phyloP scores from a whole-genome alignment of 106 monocot genomes.

The Acorus gramineus region DNA sequence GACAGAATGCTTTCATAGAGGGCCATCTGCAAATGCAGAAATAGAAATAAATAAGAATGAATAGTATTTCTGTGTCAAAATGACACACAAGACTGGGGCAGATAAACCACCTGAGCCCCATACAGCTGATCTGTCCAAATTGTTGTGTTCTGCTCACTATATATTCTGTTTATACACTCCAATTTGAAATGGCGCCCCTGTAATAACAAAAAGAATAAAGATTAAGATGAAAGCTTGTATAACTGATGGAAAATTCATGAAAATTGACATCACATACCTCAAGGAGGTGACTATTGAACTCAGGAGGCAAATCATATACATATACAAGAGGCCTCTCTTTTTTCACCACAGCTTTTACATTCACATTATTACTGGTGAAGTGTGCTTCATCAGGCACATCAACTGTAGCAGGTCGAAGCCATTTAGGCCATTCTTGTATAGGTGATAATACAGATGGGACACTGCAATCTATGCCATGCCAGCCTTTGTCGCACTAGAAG shows the following conservation, averaged over 20 bases:
- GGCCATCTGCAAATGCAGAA: constrained; percentile 45
- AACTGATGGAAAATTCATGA: no score
- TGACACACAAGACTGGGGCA: no score
- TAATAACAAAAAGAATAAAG: constrained; percentile 4
- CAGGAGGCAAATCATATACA: constrained; percentile 92
- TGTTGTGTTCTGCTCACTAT: constrained; percentile 64
- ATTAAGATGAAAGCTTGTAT: not conserved
- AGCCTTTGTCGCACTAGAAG: constrained; percentile 65
- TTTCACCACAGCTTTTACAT: constrained; percentile 34
- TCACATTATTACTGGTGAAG: constrained; percentile 10
- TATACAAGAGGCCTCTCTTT: constrained; percentile 94
- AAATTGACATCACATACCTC: constrained; percentile 27
- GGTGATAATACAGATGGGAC: constrained; percentile 56
- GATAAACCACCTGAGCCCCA: constrained; percentile 60
- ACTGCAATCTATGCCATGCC: constrained; percentile 96
- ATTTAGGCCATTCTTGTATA: constrained; percentile 62
- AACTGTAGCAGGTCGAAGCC: constrained; percentile 62
- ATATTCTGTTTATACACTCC: constrained; percentile 84
- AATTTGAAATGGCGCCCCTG: constrained; percentile 84
- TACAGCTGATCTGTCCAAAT: constrained; percentile 70
- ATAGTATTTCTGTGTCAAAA: not conserved
- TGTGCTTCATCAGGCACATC: constrained; percentile 31
- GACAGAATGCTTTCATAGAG: constrained; percentile 91
- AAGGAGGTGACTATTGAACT: constrained; percentile 87
- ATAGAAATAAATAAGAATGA: constrained; percentile 1